Evolutionary conservation across 192 early-diverging fungal species (phyloP).

Genomic region (Mortierella claussenii): DNA sequence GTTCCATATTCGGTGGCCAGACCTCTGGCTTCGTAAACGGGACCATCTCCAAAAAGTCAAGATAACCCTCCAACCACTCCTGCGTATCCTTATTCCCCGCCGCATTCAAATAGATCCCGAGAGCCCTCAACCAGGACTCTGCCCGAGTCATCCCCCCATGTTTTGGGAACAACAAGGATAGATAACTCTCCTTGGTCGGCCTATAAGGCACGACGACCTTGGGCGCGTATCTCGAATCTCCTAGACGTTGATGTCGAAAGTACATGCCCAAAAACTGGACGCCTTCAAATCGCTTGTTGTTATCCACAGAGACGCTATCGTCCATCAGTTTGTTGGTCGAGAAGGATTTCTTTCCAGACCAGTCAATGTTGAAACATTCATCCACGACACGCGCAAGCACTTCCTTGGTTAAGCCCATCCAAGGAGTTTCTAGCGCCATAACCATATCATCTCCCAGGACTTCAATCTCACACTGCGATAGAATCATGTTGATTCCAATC

Average conservation of each 20-base stretch:
- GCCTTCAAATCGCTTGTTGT: slow-evolving; percentile 10
- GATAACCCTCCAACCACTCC: slow-evolving; percentile 32
- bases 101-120: slow-evolving; percentile 34
- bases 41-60: slow-evolving; percentile 29
- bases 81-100: slow-evolving; percentile 32
- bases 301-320: background rate
- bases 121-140: slow-evolving; percentile 34
- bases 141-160: slow-evolving; percentile 11
- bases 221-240: slow-evolving; percentile 16
- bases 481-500: slow-evolving; percentile 15
- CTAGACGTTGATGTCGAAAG: slow-evolving; percentile 33
- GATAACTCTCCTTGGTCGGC: slow-evolving; percentile 28
- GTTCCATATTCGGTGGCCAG: slow-evolving; percentile 22
- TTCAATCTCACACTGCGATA: slow-evolving; percentile 27
- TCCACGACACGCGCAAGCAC: slow-evolving; percentile 14
- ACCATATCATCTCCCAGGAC: slow-evolving; percentile 49
- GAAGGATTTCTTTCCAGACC: slow-evolving; percentile 46
- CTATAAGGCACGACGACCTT: slow-evolving; percentile 41
- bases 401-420: slow-evolving; percentile 22
- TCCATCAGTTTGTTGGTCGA: slow-evolving; percentile 32
- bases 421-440: slow-evolving; percentile 29
- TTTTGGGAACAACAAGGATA: slow-evolving; percentile 40
- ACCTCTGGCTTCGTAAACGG: background rate
- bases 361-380: slow-evolving; percentile 44
- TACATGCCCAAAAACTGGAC: slow-evolving; percentile 40